Evolutionary conservation across 192 early-diverging fungal species (phyloP), one percentile per base, ranked within the genome.

Genomic region (Podila epicladia): DNA sequence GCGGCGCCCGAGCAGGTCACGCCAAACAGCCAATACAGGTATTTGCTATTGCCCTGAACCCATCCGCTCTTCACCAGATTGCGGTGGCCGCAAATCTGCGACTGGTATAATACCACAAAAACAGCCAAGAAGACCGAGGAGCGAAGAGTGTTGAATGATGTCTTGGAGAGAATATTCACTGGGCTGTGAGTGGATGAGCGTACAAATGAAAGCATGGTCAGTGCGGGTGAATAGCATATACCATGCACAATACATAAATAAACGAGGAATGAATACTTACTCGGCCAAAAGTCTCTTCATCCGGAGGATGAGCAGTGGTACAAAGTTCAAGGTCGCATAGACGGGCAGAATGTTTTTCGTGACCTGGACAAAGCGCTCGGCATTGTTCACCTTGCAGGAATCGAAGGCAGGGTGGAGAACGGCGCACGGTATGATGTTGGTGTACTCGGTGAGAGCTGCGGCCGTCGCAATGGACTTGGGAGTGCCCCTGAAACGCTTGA

Each of bases 251-350:
- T n/a, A n/a, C n/a, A n/a, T 0, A 53, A 55, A 55, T 55, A 24
- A 7, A 22, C 15, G 26, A 60, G 60, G 58, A 2, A 58, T 28
- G 53, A 22, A 26, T 26, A 53, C 86, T 86, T 86, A 91, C 92
- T 89, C 82, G 64, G 86, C 85, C 50, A 89, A 50, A 8, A 95
- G 84, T 50, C 80, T 69, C 41, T 88, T 82, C 8, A 83, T 68
- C 70, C 92, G 86, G 45, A 95, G 82, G 13, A 92, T 69, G 12
- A 95, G 49, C 82, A 93, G 82, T 1, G 94, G 92, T 0, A 94
- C 92, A 78, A 92, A 86, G 66, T 95, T 92, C 58, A 95, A 82
- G 9, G 92, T 88, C 4, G 87, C 88, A 73, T 95, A 94, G 13
- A 91, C 88, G 17, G 88, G 87, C 35, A 88, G 26, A 69, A 89